Evolutionary conservation across 169 alveolate genomes (phyloP).

Genomic region (Eimeria praecox): DNA sequence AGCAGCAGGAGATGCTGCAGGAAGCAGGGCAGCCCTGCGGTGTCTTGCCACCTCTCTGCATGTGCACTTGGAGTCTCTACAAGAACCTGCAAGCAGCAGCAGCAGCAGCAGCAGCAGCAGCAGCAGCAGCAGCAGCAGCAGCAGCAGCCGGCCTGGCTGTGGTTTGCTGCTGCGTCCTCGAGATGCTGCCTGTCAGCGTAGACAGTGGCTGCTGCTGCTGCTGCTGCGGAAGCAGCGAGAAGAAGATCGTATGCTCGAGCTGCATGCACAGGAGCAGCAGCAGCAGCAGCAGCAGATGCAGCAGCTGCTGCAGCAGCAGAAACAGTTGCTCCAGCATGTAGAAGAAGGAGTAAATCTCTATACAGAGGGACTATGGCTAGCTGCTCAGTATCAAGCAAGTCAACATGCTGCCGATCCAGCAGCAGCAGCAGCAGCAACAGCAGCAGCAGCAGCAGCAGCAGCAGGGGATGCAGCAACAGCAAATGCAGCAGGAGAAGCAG

Average conservation of each 20-base stretch:
- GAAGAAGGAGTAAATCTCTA: conserved; percentile 22
- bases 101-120: conserved; percentile 26
- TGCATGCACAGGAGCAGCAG: not conserved
- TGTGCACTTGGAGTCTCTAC: not conserved
- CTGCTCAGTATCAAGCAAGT: not conserved
- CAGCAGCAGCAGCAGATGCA: conserved; percentile 36
- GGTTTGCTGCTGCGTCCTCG: conserved; percentile 45
- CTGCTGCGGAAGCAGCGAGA: conserved; percentile 26
- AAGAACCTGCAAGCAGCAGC: not conserved
- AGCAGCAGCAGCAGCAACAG: not conserved
- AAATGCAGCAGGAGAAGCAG: not conserved
- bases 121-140: conserved; percentile 35
- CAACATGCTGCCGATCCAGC: not conserved
- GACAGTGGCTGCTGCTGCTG: conserved; percentile 29
- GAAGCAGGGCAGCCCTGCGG: not conserved
- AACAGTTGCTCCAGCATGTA: conserved; percentile 51
- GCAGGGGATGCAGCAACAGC: not conserved
- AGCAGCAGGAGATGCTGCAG: conserved; percentile 21
- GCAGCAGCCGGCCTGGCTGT: not conserved
- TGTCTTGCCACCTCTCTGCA: not conserved
- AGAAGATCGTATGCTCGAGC: not conserved
- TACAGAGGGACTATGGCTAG: conserved; percentile 6
- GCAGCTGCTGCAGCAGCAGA: conserved; percentile 45
- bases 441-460: not conserved
- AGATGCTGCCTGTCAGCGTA: not conserved